phyloP scores from a whole-genome alignment of 2,329 filamentous ascomycete species.

The Ascocoryne sarcoides region DNA sequence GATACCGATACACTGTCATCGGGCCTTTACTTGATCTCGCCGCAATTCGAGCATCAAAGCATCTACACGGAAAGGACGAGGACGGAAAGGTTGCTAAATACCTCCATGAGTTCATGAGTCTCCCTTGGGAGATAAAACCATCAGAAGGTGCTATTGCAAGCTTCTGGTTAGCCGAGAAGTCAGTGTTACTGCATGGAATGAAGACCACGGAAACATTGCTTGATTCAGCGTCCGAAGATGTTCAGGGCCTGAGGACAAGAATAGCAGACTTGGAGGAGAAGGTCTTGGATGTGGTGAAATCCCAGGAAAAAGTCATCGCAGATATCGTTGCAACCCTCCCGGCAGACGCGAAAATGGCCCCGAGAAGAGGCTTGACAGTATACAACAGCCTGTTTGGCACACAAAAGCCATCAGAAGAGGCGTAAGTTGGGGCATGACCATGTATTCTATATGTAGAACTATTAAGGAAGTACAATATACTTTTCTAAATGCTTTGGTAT shows the following conservation, averaged over 20 bases:
- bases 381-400: no score
- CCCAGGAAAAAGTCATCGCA: no score
- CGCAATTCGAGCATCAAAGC: slow-evolving; percentile 33
- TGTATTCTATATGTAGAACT: slow-evolving; percentile 17
- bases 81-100: slow-evolving; percentile 30
- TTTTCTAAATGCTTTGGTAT: slow-evolving; percentile 81
- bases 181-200: neutral
- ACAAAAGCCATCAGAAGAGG: no score
- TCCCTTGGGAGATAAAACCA: neutral
- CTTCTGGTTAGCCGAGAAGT: neutral
- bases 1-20: slow-evolving; percentile 28
- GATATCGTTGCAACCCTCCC: no score
- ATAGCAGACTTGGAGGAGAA: neutral
- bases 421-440: no score
- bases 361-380: no score
- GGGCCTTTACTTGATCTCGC: slow-evolving; percentile 36
- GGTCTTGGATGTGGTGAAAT: no score
- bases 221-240: neutral
- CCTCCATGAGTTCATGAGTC: neutral
- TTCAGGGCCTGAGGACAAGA: neutral
- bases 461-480: slow-evolving; percentile 83
- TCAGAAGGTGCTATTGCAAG: neutral
- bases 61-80: slow-evolving; percentile 32
- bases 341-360: no score
- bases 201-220: neutral